Conservation (phyloP, 1,284 basidiomycete species). For the Rhodofomes roseus region DNA sequence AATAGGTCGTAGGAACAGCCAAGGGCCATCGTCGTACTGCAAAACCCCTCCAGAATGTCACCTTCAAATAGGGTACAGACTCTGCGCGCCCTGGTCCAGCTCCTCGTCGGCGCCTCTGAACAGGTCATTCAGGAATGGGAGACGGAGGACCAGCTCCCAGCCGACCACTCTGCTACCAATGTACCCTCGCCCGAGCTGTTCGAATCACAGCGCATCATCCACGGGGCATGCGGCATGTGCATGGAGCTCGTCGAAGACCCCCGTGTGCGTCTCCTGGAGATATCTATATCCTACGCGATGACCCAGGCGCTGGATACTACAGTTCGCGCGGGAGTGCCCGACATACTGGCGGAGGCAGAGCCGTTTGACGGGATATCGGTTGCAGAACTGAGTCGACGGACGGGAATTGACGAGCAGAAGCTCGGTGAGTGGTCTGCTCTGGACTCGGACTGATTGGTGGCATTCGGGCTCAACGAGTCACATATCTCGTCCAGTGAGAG, state of each 20-base stretch:
- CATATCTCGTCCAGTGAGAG: neutral
- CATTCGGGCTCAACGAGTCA: neutral
- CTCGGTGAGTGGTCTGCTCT: slow-evolving; percentile 3
- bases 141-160: neutral
- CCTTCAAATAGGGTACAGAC: neutral
- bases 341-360: slow-evolving; percentile 12
- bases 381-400: slow-evolving; percentile 3
- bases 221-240: slow-evolving; percentile 10
- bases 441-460: neutral
- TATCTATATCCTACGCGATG: slow-evolving; percentile 5
- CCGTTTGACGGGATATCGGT: slow-evolving; percentile 5
- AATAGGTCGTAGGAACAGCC: neutral
- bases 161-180: neutral
- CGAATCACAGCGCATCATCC: slow-evolving; percentile 9
- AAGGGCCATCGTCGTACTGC: neutral
- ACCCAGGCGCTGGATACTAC: slow-evolving; percentile 14
- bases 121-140: slow-evolving; percentile 9
- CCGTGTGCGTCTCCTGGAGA: slow-evolving; percentile 10
- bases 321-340: slow-evolving; percentile 9
- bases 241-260: slow-evolving; percentile 13
- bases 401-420: slow-evolving; percentile 9
- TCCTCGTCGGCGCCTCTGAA: slow-evolving; percentile 4
- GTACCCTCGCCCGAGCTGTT: slow-evolving; percentile 10
- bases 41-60: too few relatives aligned
- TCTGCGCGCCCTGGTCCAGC: slow-evolving; percentile 4